Evolutionary conservation across 352 stramenopile species (phyloP), one percentile per base, ranked within the genome.

Genomic region (Proteromonas lacertae): DNA sequence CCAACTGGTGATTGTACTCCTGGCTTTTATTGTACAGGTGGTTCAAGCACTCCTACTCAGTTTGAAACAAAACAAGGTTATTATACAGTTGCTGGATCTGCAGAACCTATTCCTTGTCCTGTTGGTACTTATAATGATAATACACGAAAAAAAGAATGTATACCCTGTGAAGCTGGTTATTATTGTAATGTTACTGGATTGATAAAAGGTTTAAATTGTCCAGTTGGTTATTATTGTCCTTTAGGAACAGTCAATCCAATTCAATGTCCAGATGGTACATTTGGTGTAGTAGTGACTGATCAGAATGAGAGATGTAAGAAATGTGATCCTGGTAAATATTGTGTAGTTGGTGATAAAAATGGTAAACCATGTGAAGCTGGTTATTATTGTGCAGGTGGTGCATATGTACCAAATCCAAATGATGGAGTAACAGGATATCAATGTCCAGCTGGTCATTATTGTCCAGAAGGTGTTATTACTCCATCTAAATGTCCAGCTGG

Each of bases 251-350:
- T 49, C 7, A 73, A 60, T 10, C 33, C 37, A 1, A 25, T 51
- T 9, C 32, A 26, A 0, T 60, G 52, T 31, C 52, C 52, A 0
- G 23, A 30, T 18, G 52, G 52, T 10, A 56, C 32, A 2, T 59
- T 45, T 37, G 31, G 46, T n/a, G 35, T 52, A 25, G 17, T 25
- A n/a, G 24, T 45, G 2, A 55, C 52, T 8, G 45, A 69, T 0
- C 53, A 62, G 14, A 44, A 43, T 25, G 38, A 28, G 3, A 29
- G 0, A 43, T 55, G 9, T 66, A 66, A 1, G 50, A 57, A 6
- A 65, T 84, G 69, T 31, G 64, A 78, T 20, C 56, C 68, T 10
- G 71, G 71, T 0, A 75, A 81, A 40, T 87, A 72, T 43, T 87
- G 71, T 39, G 66, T 45, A 1, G 24, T 53, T 33, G 42, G 41